Evolutionary conservation across 1,284 basidiomycete species (phyloP).

Genomic region (Somion occarium): DNA sequence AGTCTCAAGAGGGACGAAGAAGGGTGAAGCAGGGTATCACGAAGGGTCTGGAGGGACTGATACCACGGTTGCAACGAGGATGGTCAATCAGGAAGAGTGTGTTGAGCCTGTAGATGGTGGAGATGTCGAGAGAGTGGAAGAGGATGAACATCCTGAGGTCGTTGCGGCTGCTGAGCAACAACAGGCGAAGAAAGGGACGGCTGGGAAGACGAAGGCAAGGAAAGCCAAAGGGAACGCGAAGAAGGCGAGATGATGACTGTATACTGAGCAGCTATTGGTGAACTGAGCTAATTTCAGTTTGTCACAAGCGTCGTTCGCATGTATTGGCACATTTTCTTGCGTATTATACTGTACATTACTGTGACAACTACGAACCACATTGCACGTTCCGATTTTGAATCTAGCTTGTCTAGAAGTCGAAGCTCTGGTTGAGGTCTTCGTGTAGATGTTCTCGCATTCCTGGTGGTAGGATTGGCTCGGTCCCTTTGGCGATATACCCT

Average conservation of each 20-base stretch:
- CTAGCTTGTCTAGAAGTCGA: too few species aligned
- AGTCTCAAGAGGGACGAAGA: background rate
- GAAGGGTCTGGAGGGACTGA: too few species aligned
- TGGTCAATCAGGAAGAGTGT: slow-evolving; percentile 15
- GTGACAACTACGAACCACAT: too few species aligned
- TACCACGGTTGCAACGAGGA: background rate
- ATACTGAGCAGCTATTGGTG: too few species aligned
- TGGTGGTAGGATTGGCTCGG: slow-evolving; percentile 73
- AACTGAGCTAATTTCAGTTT: too few species aligned
- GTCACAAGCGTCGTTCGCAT: too few species aligned
- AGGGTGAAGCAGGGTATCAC: background rate
- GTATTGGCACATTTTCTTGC: too few species aligned
- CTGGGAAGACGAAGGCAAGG: background rate
- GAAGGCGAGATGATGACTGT: background rate
- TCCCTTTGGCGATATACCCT: slow-evolving; percentile 59
- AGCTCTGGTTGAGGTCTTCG: slow-evolving; percentile 82
- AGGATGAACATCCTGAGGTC: slow-evolving; percentile 18
- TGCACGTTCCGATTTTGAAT: too few species aligned
- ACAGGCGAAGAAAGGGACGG: slow-evolving; percentile 5
- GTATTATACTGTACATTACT: too few species aligned
- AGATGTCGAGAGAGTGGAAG: slow-evolving; percentile 11
- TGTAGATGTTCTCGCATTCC: slow-evolving; percentile 86
- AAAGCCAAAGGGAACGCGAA: background rate
- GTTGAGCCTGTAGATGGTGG: slow-evolving; percentile 15
- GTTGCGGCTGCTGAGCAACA: slow-evolving; percentile 4